A percentile compares a stretch with the other conserved stretches of the same genome.
phyloP scores from a whole-genome alignment of 768 basidiomycete genomes.

The Boletus edulis region DNA sequence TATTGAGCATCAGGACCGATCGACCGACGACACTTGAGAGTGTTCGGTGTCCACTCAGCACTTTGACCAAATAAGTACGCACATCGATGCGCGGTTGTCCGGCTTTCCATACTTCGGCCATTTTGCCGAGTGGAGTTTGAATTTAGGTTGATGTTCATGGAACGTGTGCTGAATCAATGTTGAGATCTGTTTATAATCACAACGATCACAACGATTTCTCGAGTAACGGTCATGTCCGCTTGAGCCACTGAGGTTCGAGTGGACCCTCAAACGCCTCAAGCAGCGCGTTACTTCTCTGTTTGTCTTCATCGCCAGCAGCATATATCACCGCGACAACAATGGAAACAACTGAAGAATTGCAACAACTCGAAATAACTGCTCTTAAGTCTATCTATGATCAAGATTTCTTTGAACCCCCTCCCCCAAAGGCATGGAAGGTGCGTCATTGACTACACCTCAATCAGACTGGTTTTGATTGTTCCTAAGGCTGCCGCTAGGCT shows the following conservation, averaged over 20 bases:
- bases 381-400: slow-evolving; percentile 79
- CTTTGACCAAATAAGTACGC: too few species aligned
- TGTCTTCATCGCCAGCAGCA: slow-evolving; percentile 15
- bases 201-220: slow-evolving; percentile 7
- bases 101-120: too few species aligned
- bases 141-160: too few species aligned
- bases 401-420: slow-evolving; percentile 70
- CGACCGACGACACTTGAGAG: too few species aligned
- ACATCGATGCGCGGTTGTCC: too few species aligned
- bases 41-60: too few species aligned
- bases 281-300: slow-evolving; percentile 34
- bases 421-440: slow-evolving; percentile 85
- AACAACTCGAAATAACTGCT: slow-evolving; percentile 70
- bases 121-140: too few species aligned
- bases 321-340: slow-evolving; percentile 36
- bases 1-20: too few species aligned
- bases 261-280: slow-evolving; percentile 63
- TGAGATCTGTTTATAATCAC: slow-evolving; percentile 6
- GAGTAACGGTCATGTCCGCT: slow-evolving; percentile 54
- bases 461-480: slow-evolving; percentile 4
- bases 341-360: slow-evolving; percentile 72
- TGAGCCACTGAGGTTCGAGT: slow-evolving; percentile 71
- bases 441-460: not conserved
- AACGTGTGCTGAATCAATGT: too few species aligned
- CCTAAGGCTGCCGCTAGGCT: slow-evolving; percentile 61